These are phyloP conservation scores for Starmera dryadoides DNA, from an alignment of 805 yeast genomes.

Conservation along the genomic window DNA sequence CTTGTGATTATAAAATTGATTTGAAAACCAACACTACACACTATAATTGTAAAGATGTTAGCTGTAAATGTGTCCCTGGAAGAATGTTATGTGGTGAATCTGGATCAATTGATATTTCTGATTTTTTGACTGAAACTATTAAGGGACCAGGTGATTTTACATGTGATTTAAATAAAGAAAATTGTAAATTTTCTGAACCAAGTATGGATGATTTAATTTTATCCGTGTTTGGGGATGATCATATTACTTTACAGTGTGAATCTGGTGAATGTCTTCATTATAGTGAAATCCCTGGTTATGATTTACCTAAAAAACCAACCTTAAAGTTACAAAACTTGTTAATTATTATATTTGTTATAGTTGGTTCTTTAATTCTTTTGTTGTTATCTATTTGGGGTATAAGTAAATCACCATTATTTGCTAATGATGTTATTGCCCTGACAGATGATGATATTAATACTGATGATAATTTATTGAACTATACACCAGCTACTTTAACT, in stretches of 20 bases:
- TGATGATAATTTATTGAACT: conserved; percentile 40
- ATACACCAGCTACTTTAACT: conserved; percentile 62
- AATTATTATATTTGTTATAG: conserved; percentile 36
- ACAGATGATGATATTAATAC: conserved; percentile 21
- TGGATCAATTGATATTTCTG: conserved; percentile 92
- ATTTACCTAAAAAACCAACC: conserved; percentile 44
- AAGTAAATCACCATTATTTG: conserved; percentile 57
- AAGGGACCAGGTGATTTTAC: conserved; percentile 89
- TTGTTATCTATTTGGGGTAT: conserved; percentile 37
- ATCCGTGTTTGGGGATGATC: conserved; percentile 92
- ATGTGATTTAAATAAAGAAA: conserved; percentile 57
- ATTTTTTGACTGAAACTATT: conserved; percentile 83
- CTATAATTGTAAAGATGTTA: conserved; percentile 68
- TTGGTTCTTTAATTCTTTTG: conserved; percentile 29
- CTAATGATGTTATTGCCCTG: conserved; percentile 18
- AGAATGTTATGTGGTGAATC: conserved; percentile 90
- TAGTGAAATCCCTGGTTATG: conserved; percentile 89
- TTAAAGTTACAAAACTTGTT: conserved; percentile 40
- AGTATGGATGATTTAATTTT: conserved; percentile 89
- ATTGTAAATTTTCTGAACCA: conserved; percentile 86
- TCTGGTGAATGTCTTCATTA: conserved; percentile 92
- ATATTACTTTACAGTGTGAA: conserved; percentile 70
- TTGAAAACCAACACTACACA: conserved; percentile 56
- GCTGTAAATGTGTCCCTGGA: conserved; percentile 89
- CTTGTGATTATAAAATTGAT: conserved; percentile 68